Base-by-base conservation (phyloP, 2,329 filamentous ascomycete genomes). In the Fusarium nodosum region DNA sequence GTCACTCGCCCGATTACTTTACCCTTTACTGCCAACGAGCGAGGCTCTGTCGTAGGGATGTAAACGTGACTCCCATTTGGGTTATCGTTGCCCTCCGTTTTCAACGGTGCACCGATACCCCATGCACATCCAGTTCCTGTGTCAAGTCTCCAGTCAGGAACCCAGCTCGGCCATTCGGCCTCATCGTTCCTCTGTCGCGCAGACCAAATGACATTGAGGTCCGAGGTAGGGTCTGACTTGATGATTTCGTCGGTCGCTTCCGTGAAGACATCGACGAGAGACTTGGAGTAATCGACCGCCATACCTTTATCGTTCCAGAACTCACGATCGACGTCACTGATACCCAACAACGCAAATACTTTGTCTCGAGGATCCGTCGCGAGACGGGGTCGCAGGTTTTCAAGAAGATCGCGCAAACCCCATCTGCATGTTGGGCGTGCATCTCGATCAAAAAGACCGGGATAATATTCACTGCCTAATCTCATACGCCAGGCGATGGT, bases 281-380 rank as follows among this genome's bases (percentile, higher is more conserved):
- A 59, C n/a, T 55, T 56, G 4, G 68, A 64, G 18, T 71, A 69
- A 42, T 72, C 66, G 1, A 72, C 52, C 0, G 22, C 22, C 22
- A 72, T 42, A 4, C 59, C 54, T 3, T 24, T 51, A 3, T 66
- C 44, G 1, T 16, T 12, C 4, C 30, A 42, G 22, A 45, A 56
- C 18, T 28, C 26, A 3, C 28, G 15, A 12, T 61, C 60, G 4
- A 68, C 13, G 3, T 71, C 68, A 4, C 65, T 72, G 13, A 72
- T 60, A 1, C 68, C 65, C 6, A 72, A 6, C 0, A 72, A 22
- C 5, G 62, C 68, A 41, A 67, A 72, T 1, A 72, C 65, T 28
- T 72, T 72, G n/a, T 72, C 69, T 8, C 56, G 33, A 10, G 66
- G 45, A 16, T 72, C 69, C 5, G 47, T 66, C 3, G 68, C 69